Base-by-base conservation (phyloP, 2,329 filamentous ascomycete genomes). In the Calonectria multiphialidica region DNA sequence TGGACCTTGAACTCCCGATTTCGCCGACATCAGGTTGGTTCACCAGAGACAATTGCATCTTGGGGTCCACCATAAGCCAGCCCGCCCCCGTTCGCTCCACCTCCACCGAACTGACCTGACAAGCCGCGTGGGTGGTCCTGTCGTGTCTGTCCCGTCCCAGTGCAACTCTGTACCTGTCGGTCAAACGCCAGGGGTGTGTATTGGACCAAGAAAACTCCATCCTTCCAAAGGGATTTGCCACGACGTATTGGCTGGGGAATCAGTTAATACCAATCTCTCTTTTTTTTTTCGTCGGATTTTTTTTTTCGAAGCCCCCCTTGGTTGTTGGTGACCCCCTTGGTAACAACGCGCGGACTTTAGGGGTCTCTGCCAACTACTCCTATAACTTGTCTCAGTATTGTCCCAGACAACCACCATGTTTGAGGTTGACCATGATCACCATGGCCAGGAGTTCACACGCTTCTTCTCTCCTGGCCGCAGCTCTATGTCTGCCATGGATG, bases 401-500 rank as follows among this genome's bases (percentile, higher is more conserved):
- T 42, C 16, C 65, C 37, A 42, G 49, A 50, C 16, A 47, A 53
- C 53, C 72, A 72, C 44, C 72, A 80, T 80, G 78, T 80, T 80
- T 71, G 76, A 78, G 53, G 78, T 80, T 49, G 73, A 68, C 53
- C 78, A 80, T 50, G 73, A 77, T 45, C 78, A 80, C 62, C 76
- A 80, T 72, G 76, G 76, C 62, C 66, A 75, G 18, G 78, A 80
- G 37, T 80, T 80, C 50, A 78, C 74, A 49, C 77, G 77, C 63
- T 76, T 78, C 73, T 80, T 80, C 68, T 77, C 79, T 16, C 72
- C 71, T 42, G 77, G 77, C 2, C 77, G 78, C 61, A 78, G 78
- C 70, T 80, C 78, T 45, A 79, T 80, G 78, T 73, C 78, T 23
- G 77, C 78, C 18, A 67, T 80, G 28, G 78, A 80, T 37, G 77